Percentiles rank a stretch among this genome's conserved stretches.
phyloP scores from a whole-genome alignment of 805 yeast species.

The Ogataea thermomethanolica region DNA sequence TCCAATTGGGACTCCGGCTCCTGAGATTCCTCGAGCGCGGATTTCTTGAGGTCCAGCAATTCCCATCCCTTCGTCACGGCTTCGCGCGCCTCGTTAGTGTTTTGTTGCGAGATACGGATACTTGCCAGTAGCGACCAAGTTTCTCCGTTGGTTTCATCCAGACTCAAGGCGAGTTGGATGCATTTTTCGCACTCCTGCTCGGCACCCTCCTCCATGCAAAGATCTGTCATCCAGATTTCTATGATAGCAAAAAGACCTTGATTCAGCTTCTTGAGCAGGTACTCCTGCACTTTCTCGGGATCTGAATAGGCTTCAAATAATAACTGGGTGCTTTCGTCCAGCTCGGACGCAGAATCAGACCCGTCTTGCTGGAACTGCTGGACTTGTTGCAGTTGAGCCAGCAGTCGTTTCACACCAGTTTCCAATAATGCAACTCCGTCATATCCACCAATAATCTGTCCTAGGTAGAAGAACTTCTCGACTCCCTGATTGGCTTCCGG shows the following conservation, averaged over 20 bases:
- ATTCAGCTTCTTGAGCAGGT: constrained; percentile 55
- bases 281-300: constrained; percentile 29
- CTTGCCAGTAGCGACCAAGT: constrained; percentile 80
- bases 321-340: constrained; percentile 24
- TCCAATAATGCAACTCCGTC: constrained; percentile 65
- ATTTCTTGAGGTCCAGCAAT: constrained; percentile 53
- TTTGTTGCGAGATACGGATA: constrained; percentile 83
- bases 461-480: constrained; percentile 84
- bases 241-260: constrained; percentile 81
- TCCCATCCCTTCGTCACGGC: constrained; percentile 73
- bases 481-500: constrained; percentile 61
- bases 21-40: constrained; percentile 39
- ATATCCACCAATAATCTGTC: constrained; percentile 82
- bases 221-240: constrained; percentile 97
- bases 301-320: constrained; percentile 28
- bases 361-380: constrained; percentile 33
- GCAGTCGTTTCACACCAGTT: constrained; percentile 57
- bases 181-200: constrained; percentile 74
- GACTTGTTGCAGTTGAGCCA: constrained; percentile 35
- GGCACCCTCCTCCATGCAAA: constrained; percentile 91
- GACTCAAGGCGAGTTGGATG: constrained; percentile 58
- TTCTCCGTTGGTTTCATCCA: constrained; percentile 67
- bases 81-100: constrained; percentile 63
- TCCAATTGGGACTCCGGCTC: constrained; percentile 44
- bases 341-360: constrained; percentile 8